A percentile compares a stretch with the other conserved stretches of the same genome.
Evolutionary conservation across 2,329 filamentous ascomycete species (phyloP).

Genomic region (Drechslerella dactyloides): DNA sequence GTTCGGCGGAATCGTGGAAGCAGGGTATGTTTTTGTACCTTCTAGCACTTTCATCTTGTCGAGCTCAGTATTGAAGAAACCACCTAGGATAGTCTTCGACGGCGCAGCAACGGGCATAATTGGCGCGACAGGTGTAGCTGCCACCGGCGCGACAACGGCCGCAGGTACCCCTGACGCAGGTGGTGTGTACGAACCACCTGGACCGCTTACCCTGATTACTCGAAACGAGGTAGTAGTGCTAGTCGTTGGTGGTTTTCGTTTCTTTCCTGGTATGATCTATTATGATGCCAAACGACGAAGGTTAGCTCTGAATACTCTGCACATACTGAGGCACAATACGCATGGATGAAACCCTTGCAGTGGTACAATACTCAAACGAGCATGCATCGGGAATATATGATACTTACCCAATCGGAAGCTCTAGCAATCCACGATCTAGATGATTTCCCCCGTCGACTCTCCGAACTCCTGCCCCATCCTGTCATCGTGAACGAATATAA

Average conservation of each 20-base stretch:
- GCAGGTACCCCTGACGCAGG: too few relatives aligned
- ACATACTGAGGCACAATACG: too few relatives aligned
- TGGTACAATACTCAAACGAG: neutral
- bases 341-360: too few relatives aligned
- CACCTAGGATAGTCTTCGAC: neutral
- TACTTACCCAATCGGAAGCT: neutral
- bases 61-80: neutral
- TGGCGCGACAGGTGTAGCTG: slow-evolving; percentile 2
- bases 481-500: neutral
- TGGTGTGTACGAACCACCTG: too few relatives aligned
- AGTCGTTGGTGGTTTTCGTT: neutral
- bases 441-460: neutral
- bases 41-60: slow-evolving; percentile 28
- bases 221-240: neutral
- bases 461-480: neutral
- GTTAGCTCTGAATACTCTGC: too few relatives aligned
- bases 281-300: neutral
- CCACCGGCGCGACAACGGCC: slow-evolving; percentile 5
- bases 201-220: neutral
- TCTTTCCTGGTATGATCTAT: neutral
- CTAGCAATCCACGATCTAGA: neutral
- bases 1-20: too few relatives aligned
- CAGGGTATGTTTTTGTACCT: slow-evolving; percentile 6
- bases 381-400: neutral
- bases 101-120: slow-evolving; percentile 3